These are phyloP conservation scores for Panaeolus cyanescens DNA, from an alignment of 768 basidiomycete species.

Conservation along the genomic window DNA sequence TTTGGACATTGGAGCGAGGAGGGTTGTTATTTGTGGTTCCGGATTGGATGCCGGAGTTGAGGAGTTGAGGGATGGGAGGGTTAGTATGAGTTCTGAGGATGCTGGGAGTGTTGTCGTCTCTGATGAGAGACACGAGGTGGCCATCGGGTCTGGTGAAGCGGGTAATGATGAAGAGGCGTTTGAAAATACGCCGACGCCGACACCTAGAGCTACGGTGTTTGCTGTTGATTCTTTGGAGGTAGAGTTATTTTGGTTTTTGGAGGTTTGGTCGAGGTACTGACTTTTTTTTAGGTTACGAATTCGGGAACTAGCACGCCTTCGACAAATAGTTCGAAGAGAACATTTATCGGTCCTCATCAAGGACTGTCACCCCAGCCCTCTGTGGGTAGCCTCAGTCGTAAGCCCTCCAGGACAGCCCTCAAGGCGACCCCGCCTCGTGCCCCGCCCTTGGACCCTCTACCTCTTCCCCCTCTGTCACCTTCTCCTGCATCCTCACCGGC, in stretches of 20 bases:
- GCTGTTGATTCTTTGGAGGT: not conserved
- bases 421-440: not conserved
- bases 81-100: not conserved
- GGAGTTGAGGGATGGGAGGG: not conserved
- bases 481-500: slow-evolving; percentile 5
- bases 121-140: not conserved
- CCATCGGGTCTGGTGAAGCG: not conserved
- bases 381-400: not conserved
- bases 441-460: not conserved
- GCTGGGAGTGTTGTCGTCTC: not conserved
- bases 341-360: not conserved
- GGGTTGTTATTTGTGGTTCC: not conserved
- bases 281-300: not conserved
- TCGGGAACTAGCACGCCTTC: not conserved
- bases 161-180: not conserved
- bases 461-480: slow-evolving; percentile 1
- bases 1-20: not conserved
- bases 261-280: not conserved
- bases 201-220: not conserved
- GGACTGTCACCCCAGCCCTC: not conserved
- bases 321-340: not conserved
- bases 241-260: not conserved
- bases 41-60: not conserved
- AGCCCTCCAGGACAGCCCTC: not conserved
- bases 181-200: not conserved